Evolutionary conservation across 495 filamentous ascomycete species (phyloP), one percentile per base, ranked within the genome.

Genomic region (Geopyxis carbonaria): DNA sequence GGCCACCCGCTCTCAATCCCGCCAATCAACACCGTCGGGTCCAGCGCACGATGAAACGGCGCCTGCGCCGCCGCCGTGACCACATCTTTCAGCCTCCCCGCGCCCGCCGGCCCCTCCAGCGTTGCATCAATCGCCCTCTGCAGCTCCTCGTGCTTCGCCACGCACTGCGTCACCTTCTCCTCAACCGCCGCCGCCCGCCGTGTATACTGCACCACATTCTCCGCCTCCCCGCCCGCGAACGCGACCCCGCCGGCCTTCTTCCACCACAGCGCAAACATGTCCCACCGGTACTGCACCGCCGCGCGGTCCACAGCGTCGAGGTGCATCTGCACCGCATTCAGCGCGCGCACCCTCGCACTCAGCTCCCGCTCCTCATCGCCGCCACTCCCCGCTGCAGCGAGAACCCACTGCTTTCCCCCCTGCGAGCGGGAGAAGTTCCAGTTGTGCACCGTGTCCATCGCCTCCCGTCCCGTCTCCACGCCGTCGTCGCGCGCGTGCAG

Each of bases 21-120:
- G 0, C 54, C 59, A 3, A 72, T 34, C 0, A 63, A 42, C 0
- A 72, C 8, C 3, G 65, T 69, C 3, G 69, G 68, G 35, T 73
- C 68, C 1, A 38, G 41, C 16, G 34, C 40, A 15, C 50, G 47
- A 34, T 47, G 51, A 38, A 60, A 67, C 3, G 31, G 14, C 5
- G 42, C 16, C 11, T 39, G 20, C n/a, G n/a, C n/a, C n/a, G n/a
- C n/a, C n/a, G n/a, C n/a, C n/a, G n/a, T n/a, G n/a, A n/a, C n/a
- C n/a, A n/a, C n/a, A n/a, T n/a, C n/a, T n/a, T n/a, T n/a, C n/a
- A n/a, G n/a, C n/a, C n/a, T n/a, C n/a, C n/a, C n/a, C 0, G 31
- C 44, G 2, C 22, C 40, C 1, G 34, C 11, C 40, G 20, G 19
- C 38, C n/a, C 7, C 23, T 7, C 27, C n/a, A 43, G 52, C 18